Conservation (phyloP, 768 basidiomycete species). For the Calocybe indica region DNA sequence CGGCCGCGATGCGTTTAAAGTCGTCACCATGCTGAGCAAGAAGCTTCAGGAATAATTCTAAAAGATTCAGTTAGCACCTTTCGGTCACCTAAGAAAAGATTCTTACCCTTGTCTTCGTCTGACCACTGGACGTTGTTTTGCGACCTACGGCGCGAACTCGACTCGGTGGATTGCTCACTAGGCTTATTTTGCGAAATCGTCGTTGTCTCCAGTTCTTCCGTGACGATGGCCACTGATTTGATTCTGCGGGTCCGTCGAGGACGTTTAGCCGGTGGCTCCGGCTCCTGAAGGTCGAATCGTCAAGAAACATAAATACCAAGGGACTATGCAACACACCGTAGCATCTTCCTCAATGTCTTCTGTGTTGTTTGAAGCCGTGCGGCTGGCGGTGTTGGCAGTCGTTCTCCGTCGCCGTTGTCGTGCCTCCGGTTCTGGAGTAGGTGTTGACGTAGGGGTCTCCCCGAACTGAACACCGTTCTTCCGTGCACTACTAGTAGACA, state of each 20-base stretch:
- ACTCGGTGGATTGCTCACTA: slow-evolving; percentile 9
- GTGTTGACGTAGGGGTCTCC: slow-evolving; percentile 47
- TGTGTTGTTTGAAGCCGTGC: slow-evolving; percentile 10
- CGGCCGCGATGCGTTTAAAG: slow-evolving; percentile 62
- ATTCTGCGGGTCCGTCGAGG: slow-evolving; percentile 33
- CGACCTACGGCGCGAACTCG: slow-evolving; percentile 19
- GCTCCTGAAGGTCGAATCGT: slow-evolving; percentile 14
- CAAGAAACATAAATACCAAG: neutral
- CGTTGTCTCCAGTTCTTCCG: slow-evolving; percentile 24
- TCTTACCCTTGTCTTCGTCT: slow-evolving; percentile 59
- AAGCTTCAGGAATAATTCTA: slow-evolving; percentile 48
- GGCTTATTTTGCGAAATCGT: slow-evolving; percentile 4
- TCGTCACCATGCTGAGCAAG: slow-evolving; percentile 60
- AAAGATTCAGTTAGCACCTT: neutral
- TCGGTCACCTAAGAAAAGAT: neutral
- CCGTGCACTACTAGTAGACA: slow-evolving; percentile 25
- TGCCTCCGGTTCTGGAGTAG: slow-evolving; percentile 64
- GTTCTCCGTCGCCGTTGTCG: slow-evolving; percentile 16
- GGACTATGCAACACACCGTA: slow-evolving; percentile 7
- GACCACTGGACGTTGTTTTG: slow-evolving; percentile 46
- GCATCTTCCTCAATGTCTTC: slow-evolving; percentile 18
- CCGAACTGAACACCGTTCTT: slow-evolving; percentile 37
- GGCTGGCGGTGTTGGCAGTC: slow-evolving; percentile 12
- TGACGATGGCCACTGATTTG: slow-evolving; percentile 36
- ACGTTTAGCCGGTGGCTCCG: slow-evolving; percentile 32